phyloP scores from a whole-genome alignment of 768 basidiomycete genomes.

The Boletus reticulatus region DNA sequence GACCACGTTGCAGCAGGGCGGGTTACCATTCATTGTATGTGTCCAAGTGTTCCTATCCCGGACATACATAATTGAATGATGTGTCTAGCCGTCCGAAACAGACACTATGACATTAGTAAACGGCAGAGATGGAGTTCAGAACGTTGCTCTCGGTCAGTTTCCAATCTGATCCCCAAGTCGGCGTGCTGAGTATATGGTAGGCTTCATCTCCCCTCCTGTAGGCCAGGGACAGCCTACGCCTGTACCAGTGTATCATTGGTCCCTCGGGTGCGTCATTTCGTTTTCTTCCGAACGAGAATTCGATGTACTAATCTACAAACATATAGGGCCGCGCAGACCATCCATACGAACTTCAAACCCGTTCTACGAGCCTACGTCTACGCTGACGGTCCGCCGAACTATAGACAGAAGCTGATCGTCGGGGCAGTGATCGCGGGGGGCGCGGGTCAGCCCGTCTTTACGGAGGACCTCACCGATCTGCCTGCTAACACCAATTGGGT shows the following conservation, averaged over 20 bases:
- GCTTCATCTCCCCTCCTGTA: background rate
- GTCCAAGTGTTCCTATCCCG: background rate
- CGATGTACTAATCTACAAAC: background rate
- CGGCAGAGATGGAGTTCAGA: background rate
- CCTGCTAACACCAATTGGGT: too few species aligned
- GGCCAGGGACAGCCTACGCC: too few species aligned
- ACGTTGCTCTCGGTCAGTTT: background rate
- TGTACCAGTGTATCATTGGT: background rate
- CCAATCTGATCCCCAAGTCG: background rate
- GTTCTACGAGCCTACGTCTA: background rate
- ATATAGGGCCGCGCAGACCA: background rate
- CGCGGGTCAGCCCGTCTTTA: too few species aligned
- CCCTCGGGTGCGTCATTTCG: background rate
- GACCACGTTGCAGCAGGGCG: background rate
- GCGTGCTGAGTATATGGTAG: background rate
- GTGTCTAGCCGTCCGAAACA: background rate
- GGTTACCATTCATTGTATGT: background rate
- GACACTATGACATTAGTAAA: background rate
- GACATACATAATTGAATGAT: background rate
- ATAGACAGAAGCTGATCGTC: too few species aligned
- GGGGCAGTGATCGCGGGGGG: too few species aligned
- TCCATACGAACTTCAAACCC: background rate
- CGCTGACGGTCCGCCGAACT: too few species aligned
- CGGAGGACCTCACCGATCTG: too few species aligned
- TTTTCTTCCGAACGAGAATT: background rate